These are phyloP conservation scores for Globisporangium rhizosaccharum DNA, from an alignment of 352 stramenopile species.

Conservation along the genomic window DNA sequence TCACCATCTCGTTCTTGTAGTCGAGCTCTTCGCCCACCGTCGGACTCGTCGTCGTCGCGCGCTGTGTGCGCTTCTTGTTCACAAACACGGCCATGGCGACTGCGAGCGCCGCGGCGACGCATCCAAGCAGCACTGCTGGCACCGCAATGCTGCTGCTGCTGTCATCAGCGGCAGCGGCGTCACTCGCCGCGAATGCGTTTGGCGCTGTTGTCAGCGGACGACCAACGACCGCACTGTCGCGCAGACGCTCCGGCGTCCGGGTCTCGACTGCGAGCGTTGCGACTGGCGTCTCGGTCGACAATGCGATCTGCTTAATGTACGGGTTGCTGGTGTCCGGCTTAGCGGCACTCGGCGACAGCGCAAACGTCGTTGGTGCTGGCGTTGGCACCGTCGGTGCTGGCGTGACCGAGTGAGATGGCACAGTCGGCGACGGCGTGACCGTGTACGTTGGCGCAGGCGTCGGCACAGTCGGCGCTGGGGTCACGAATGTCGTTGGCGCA, in stretches of 20 bases:
- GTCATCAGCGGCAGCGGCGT: not conserved
- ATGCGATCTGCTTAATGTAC: slow-evolving; percentile 14
- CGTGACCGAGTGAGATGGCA: slow-evolving; percentile 1
- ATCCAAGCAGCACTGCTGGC: slow-evolving; percentile 9
- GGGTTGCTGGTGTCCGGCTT: slow-evolving; percentile 2
- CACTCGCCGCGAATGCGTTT: not conserved
- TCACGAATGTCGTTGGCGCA: slow-evolving; percentile 13
- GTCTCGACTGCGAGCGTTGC: not conserved
- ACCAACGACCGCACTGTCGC: slow-evolving; percentile 7
- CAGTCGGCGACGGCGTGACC: slow-evolving; percentile 5
- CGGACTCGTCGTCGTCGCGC: slow-evolving; percentile 1
- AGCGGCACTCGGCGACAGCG: not conserved
- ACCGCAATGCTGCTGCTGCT: slow-evolving; percentile 4
- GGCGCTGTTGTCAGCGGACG: slow-evolving; percentile 1
- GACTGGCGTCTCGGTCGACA: slow-evolving; percentile 4
- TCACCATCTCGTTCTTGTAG: slow-evolving; percentile 21
- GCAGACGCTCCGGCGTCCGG: not conserved
- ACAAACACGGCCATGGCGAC: slow-evolving; percentile 11
- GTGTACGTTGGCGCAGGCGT: slow-evolving; percentile 7
- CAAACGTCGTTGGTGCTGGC: slow-evolving; percentile 4
- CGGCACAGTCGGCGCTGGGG: slow-evolving; percentile 7
- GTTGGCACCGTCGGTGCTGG: slow-evolving; percentile 9
- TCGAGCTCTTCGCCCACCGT: slow-evolving; percentile 6
- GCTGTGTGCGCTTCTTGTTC: slow-evolving; percentile 12
- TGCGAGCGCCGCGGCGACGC: slow-evolving; percentile 12